Evolutionary conservation across 2,329 filamentous ascomycete genomes (phyloP).

Genomic region (Penicillium sp.): DNA sequence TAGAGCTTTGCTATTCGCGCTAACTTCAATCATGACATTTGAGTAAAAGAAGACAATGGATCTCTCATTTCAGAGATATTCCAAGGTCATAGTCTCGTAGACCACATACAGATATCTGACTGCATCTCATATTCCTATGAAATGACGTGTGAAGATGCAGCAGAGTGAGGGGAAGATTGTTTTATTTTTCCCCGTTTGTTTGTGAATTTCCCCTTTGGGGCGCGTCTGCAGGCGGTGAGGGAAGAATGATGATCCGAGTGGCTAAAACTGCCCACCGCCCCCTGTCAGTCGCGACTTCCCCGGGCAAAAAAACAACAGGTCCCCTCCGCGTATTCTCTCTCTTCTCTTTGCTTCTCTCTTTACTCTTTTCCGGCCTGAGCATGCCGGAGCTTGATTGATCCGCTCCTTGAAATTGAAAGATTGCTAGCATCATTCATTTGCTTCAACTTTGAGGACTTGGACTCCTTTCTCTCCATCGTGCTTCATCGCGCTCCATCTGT

Average conservation of each 20-base stretch:
- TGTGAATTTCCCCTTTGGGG: conserved; percentile 25
- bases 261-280: conserved; percentile 17
- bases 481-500: not conserved
- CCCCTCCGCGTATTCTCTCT: conserved; percentile 9
- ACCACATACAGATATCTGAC: not conserved
- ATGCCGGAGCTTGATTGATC: conserved; percentile 10
- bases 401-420: not conserved
- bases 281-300: conserved; percentile 5
- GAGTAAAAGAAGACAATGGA: not conserved
- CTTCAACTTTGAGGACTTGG: not conserved
- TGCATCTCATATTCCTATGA: not conserved
- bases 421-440: conserved; percentile 9
- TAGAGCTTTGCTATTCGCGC: not conserved
- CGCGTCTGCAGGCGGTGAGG: conserved; percentile 15
- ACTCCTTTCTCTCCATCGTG: not conserved
- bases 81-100: too few species aligned
- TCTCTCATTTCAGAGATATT: not conserved
- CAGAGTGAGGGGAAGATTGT: not conserved
- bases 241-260: conserved; percentile 25
- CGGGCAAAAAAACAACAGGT: conserved; percentile 19
- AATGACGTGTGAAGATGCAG: not conserved
- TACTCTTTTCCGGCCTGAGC: conserved; percentile 3
- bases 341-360: conserved; percentile 1
- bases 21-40: not conserved
- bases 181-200: conserved; percentile 20